Evolutionary conservation across 768 basidiomycete genomes (phyloP).

Genomic region (Naganishia randhawae): DNA sequence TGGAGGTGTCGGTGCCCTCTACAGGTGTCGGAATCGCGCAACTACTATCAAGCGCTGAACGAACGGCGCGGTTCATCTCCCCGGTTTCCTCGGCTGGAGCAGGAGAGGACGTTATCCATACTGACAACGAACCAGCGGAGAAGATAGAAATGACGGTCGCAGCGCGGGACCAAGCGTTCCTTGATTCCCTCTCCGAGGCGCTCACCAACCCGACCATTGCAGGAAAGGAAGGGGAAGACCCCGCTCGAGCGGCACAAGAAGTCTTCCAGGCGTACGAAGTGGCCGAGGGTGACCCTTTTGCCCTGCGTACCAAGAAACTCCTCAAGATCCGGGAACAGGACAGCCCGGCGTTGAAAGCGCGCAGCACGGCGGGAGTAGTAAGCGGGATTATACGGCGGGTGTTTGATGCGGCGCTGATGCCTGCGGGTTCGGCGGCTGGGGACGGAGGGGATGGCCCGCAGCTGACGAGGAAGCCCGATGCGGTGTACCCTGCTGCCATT

Average conservation of each 20-base stretch:
- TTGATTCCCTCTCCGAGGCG: slow-evolving; percentile 8
- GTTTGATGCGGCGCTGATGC: slow-evolving; percentile 3
- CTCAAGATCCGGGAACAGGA: slow-evolving; percentile 15
- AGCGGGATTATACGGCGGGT: slow-evolving; percentile 9
- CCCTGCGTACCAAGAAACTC: slow-evolving; percentile 8
- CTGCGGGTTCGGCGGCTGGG: not conserved
- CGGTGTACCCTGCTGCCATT: slow-evolving; percentile 34
- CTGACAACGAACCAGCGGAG: too few relatives aligned
- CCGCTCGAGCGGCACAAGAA: not conserved
- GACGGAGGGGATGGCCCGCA: not conserved
- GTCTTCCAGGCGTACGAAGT: slow-evolving; percentile 12
- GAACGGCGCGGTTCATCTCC: slow-evolving; percentile 14
- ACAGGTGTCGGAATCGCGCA: slow-evolving; percentile 31
- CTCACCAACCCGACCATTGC: not conserved
- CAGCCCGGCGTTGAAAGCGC: slow-evolving; percentile 1
- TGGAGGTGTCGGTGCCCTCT: slow-evolving; percentile 24
- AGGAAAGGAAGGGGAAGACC: not conserved
- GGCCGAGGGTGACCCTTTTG: slow-evolving; percentile 19
- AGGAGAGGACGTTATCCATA: too few relatives aligned
- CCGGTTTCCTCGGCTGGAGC: not conserved
- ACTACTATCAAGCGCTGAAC: slow-evolving; percentile 23
- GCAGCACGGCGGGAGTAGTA: slow-evolving; percentile 12
- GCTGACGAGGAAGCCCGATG: slow-evolving; percentile 13
- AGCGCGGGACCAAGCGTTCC: slow-evolving; percentile 20
- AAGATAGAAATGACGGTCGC: not conserved